Evolutionary conservation across 768 basidiomycete genomes (phyloP).

Genomic region (Lactarius hengduanensis): DNA sequence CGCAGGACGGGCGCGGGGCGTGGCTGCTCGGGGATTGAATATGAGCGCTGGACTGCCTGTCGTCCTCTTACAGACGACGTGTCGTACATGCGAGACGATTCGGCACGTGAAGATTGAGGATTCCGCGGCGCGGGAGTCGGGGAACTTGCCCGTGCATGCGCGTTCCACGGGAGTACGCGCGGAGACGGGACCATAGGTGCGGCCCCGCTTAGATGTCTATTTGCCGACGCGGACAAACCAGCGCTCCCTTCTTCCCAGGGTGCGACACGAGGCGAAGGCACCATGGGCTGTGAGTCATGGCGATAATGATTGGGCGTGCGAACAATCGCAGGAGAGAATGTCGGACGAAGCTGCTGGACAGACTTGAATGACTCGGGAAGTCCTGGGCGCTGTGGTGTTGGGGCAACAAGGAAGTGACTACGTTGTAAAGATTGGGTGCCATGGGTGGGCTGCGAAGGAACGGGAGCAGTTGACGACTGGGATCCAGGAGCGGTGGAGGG

Average conservation of each 20-base stretch:
- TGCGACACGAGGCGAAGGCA: constrained; percentile 28
- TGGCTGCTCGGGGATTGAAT: constrained; percentile 20
- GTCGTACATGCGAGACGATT: constrained; percentile 15
- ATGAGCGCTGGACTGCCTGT: constrained; percentile 20
- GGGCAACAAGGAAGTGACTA: constrained; percentile 26
- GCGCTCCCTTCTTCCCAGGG: constrained; percentile 9
- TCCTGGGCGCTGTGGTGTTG: constrained; percentile 28
- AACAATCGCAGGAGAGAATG: constrained; percentile 67
- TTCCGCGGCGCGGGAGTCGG: constrained; percentile 23
- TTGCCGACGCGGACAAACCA: constrained; percentile 14
- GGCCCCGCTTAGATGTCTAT: constrained; percentile 11
- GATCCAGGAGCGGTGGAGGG: not conserved
- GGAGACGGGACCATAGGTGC: constrained; percentile 12
- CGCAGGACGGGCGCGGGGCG: constrained; percentile 14
- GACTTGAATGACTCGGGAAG: constrained; percentile 49
- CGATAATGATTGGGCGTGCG: constrained; percentile 66
- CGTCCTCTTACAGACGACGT: constrained; percentile 3
- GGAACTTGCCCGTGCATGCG: constrained; percentile 14
- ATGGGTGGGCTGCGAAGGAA: constrained; percentile 8
- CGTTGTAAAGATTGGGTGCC: constrained; percentile 9
- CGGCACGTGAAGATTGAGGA: constrained; percentile 8
- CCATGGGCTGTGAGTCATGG: constrained; percentile 19
- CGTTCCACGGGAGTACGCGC: constrained; percentile 20
- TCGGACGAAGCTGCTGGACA: constrained; percentile 54
- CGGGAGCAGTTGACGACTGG: not conserved